These are phyloP conservation scores for Mucor irregularis DNA, from an alignment of 371 early-diverging fungal genomes.

Conservation along the genomic window DNA sequence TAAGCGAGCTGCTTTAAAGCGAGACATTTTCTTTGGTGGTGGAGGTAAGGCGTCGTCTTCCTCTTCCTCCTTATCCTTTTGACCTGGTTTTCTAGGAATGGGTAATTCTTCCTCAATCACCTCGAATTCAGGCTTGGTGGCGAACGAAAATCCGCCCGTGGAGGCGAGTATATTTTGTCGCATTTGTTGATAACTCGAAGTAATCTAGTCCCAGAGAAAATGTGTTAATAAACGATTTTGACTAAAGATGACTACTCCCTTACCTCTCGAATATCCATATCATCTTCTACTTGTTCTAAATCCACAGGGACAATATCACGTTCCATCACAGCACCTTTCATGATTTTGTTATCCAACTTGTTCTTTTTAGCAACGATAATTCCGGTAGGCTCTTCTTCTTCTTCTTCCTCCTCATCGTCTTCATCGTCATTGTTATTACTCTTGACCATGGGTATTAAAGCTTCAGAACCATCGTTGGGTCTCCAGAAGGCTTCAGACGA, in stretches of 20 bases:
- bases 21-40: conserved; percentile 43
- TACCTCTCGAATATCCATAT: conserved; percentile 59
- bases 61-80: conserved; percentile 17
- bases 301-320: conserved; percentile 53
- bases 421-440: neutral
- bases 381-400: conserved; percentile 3
- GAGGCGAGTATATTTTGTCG: conserved; percentile 38
- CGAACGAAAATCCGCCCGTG: conserved; percentile 41
- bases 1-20: conserved; percentile 51
- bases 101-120: conserved; percentile 52
- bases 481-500: conserved; percentile 27
- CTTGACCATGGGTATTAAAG: conserved; percentile 9
- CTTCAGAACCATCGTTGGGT: conserved; percentile 20
- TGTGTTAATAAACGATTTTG: neutral
- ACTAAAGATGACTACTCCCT: neutral
- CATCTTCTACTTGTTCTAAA: conserved; percentile 55
- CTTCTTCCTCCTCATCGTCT: neutral
- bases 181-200: conserved; percentile 32
- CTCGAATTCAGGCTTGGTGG: conserved; percentile 44
- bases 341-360: conserved; percentile 49
- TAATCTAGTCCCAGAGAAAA: conserved; percentile 9
- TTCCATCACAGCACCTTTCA: conserved; percentile 59
- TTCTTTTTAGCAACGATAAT: conserved; percentile 20
- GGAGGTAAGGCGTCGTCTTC: conserved; percentile 8
- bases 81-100: conserved; percentile 22